These are phyloP conservation scores for Ulmus americana DNA, from an alignment of 331 rosid species.

Conservation along the genomic window DNA sequence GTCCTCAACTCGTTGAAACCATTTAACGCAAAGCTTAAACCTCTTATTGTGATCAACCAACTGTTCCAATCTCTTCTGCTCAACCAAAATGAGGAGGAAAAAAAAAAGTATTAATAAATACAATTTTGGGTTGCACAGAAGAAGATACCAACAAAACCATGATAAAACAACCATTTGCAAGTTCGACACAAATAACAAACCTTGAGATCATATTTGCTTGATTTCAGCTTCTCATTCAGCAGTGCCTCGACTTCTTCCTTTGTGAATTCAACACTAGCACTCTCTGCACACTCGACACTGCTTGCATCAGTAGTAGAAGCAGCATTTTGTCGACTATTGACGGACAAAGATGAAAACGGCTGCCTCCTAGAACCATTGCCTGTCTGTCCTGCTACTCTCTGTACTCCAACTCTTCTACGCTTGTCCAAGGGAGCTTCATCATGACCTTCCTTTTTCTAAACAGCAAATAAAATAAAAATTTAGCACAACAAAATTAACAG, in stretches of 20 bases:
- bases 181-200: constrained; percentile 25
- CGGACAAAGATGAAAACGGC: constrained; percentile 38
- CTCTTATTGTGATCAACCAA: constrained; percentile 48
- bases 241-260: constrained; percentile 60
- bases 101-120: background rate
- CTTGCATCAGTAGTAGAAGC: constrained; percentile 26
- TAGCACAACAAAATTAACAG: background rate
- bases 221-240: constrained; percentile 60
- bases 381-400: constrained; percentile 30
- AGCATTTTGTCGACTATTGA: too few species aligned
- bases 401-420: too few species aligned
- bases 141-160: too few species aligned
- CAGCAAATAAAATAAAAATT: background rate
- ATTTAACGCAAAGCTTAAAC: constrained; percentile 61
- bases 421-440: constrained; percentile 34
- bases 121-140: background rate
- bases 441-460: constrained; percentile 47
- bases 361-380: constrained; percentile 44
- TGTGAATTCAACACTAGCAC: constrained; percentile 44
- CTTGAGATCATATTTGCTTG: constrained; percentile 59
- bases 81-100: constrained; percentile 7
- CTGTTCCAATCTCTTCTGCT: constrained; percentile 57
- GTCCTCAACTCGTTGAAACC: constrained; percentile 56
- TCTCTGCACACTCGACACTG: constrained; percentile 35
- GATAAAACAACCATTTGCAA: background rate